Evolutionary conservation across 2,329 filamentous ascomycete species (phyloP).

Genomic region (Ceratocystis huliohia): DNA sequence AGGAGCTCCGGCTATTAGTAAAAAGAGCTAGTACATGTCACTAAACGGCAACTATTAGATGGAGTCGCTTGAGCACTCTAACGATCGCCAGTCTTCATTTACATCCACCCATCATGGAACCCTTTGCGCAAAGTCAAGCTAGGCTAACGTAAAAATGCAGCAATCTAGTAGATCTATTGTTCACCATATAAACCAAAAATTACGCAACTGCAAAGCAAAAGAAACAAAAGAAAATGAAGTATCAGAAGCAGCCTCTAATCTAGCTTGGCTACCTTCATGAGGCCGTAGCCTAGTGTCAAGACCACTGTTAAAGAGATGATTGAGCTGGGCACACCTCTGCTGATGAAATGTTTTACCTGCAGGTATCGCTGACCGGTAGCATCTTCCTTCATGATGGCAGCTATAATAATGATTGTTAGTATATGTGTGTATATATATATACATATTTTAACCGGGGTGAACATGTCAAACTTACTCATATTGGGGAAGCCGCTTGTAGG

Average conservation of each 20-base stretch:
- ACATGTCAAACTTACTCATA: slow-evolving; percentile 66
- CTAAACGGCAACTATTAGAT: background rate
- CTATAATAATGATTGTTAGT: slow-evolving; percentile 33
- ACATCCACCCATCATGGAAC: background rate
- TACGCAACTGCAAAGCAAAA: background rate
- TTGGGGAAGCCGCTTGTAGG: slow-evolving; percentile 96
- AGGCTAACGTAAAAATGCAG: background rate
- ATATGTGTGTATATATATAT: background rate
- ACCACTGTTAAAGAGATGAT: slow-evolving; percentile 70
- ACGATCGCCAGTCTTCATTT: background rate
- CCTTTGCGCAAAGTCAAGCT: background rate
- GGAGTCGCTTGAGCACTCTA: background rate
- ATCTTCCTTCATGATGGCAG: slow-evolving; percentile 99
- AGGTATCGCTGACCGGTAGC: slow-evolving; percentile 85
- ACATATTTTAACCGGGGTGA: background rate
- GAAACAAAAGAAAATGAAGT: background rate
- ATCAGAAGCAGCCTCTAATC: slow-evolving; percentile 27
- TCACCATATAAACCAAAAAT: background rate
- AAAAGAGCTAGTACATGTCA: background rate
- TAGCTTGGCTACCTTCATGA: slow-evolving; percentile 67
- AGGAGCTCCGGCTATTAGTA: background rate
- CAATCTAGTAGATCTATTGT: slow-evolving; percentile 4
- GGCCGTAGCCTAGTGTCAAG: slow-evolving; percentile 76
- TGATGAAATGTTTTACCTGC: slow-evolving; percentile 86
- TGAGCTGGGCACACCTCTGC: slow-evolving; percentile 78